These are phyloP conservation scores for Coffea canephora DNA, from an alignment of 257 asterid genomes.

Conservation along the genomic window DNA sequence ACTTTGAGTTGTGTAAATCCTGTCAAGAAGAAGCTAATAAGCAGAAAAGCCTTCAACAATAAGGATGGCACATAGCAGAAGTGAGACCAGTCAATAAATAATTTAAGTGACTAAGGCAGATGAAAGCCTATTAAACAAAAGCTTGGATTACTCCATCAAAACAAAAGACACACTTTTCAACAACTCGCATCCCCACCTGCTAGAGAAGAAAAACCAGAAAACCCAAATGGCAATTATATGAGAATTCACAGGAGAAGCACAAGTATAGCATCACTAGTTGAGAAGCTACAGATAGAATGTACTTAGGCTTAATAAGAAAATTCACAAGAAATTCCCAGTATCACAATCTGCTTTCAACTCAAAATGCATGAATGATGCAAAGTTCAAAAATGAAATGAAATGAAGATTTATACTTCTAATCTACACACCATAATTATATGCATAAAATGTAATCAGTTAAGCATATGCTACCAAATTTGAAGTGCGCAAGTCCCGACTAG, in stretches of 20 bases:
- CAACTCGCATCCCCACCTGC: not conserved
- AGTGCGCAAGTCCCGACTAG: no score
- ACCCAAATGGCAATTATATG: not conserved
- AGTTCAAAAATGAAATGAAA: no score
- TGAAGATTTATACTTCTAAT: no score
- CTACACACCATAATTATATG: no score
- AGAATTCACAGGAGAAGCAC: not conserved
- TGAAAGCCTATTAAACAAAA: not conserved
- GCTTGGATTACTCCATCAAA: not conserved
- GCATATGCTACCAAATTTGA: no score
- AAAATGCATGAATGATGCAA: no score
- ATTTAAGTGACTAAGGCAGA: not conserved
- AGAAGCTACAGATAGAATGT: not conserved
- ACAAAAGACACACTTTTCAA: not conserved
- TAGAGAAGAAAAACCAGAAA: no score
- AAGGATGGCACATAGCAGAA: not conserved
- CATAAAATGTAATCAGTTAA: no score
- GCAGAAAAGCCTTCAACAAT: not conserved
- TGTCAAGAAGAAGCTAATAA: slow-evolving; percentile 42
- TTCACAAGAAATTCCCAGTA: not conserved
- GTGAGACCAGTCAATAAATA: not conserved
- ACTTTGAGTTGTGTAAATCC: slow-evolving; percentile 95
- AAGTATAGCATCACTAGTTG: not conserved
- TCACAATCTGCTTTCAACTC: no score
- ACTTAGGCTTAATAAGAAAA: not conserved